These are phyloP conservation scores for Exophiala mesophila DNA, from an alignment of 2,329 filamentous ascomycete genomes.

Conservation along the genomic window DNA sequence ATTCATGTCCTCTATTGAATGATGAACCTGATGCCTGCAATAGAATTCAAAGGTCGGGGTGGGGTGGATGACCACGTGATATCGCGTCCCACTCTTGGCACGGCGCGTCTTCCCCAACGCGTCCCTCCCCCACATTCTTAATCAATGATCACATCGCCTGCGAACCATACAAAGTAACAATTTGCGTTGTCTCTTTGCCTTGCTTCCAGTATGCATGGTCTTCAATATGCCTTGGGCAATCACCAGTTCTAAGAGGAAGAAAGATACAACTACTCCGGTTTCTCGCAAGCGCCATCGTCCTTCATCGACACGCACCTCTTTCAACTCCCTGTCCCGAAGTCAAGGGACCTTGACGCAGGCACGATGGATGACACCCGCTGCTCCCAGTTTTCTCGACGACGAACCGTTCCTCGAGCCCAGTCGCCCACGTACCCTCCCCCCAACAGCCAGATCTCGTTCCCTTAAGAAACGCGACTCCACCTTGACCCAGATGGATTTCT, in stretches of 20 bases:
- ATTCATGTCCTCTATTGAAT: no score
- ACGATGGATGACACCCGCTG: conserved; percentile 17
- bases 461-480: conserved; percentile 23
- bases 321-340: conserved; percentile 3
- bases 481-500: conserved; percentile 27
- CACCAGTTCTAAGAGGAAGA: conserved; percentile 19
- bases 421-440: neutral
- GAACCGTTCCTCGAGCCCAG: conserved; percentile 7
- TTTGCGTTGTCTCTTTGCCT: no score
- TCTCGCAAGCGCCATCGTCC: conserved; percentile 16
- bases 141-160: no score
- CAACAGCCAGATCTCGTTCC: neutral
- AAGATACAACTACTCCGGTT: conserved; percentile 8
- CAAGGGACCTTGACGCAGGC: conserved; percentile 26
- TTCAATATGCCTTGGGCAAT: conserved; percentile 15
- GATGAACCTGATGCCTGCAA: no score
- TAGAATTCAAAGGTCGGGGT: no score
- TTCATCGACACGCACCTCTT: conserved; percentile 4
- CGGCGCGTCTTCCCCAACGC: no score
- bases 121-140: no score
- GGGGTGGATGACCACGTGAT: no score
- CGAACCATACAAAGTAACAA: no score
- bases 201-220: no score
- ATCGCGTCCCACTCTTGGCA: no score
- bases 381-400: conserved; percentile 8